Evolutionary conservation across 495 filamentous ascomycete genomes (phyloP), one percentile per base, ranked within the genome.

Genomic region (Penicillium cosmopolitanum): DNA sequence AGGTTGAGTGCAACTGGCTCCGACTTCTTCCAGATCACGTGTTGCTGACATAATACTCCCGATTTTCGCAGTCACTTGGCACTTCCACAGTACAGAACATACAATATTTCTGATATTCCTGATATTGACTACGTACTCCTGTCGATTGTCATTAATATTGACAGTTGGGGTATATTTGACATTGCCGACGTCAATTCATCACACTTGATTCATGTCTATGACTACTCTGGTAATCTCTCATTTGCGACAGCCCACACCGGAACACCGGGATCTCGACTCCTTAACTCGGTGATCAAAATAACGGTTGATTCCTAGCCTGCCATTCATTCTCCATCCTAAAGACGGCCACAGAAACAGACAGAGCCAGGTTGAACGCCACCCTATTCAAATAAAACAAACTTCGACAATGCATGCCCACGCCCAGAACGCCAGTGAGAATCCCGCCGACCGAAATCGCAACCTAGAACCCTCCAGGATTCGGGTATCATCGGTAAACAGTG

Each of bases 11-110:
- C 58, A 68, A 62, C n/a, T 44, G 13, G 42, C 42, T 16, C 72
- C 74, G 74, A 74, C 69, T 75, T 73, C 73, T 77, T 73, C 71
- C 73, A 56, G 55, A 62, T 78, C 76, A 78, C 76, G 76, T 78
- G 75, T 61, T 58, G 64, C 63, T 66, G 66, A 69, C 55, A 50
- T 62, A 63, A 62, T 35, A 28, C 50, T 21, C 19, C 42, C 51
- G 53, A 44, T 57, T 31, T 31, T 31, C 28, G 28, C 28, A 31
- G 52, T 53, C 44, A 35, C 38, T 46, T 18, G 13, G 23, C 23
- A 23, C 23, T 23, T n/a, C n/a, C n/a, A 23, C 4, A 23, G 2
- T 23, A 23, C 23, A 23, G 23, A 1, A 4, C 23, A 23, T 23
- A 3, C 23, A 23, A 3, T 23, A 23, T 23, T 23, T 23, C 23